Percentiles rank a stretch among this genome's conserved stretches.
Evolutionary conservation across 805 yeast species (phyloP).

Genomic region (Maudiozyma bulderi): DNA sequence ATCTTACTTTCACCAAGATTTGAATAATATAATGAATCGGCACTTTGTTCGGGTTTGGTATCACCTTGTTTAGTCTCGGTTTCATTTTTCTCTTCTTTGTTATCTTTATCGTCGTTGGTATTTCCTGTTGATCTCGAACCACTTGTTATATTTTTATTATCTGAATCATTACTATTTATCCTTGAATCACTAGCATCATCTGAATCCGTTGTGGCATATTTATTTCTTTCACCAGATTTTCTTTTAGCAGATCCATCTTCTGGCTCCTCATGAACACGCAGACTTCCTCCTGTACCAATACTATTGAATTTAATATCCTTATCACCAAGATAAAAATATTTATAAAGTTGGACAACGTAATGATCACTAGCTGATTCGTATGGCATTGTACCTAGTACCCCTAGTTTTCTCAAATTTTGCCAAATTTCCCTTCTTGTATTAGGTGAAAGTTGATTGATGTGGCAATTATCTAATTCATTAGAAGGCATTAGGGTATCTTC

Average conservation of each 20-base stretch:
- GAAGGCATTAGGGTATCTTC: background rate
- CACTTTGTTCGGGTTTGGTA: background rate
- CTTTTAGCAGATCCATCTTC: background rate
- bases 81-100: background rate
- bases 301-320: background rate
- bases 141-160: too few relatives aligned
- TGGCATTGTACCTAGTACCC: slow-evolving; percentile 27
- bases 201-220: too few relatives aligned
- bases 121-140: background rate
- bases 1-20: background rate
- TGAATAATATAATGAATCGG: slow-evolving; percentile 2
- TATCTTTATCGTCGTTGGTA: background rate
- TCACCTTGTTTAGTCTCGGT: background rate
- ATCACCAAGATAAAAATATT: slow-evolving; percentile 21
- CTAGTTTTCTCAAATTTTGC: slow-evolving; percentile 24
- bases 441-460: background rate
- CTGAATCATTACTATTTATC: too few relatives aligned
- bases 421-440: slow-evolving; percentile 24
- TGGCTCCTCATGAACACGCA: too few relatives aligned
- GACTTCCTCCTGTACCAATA: background rate
- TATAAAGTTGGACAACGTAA: slow-evolving; percentile 24
- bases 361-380: slow-evolving; percentile 24
- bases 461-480: background rate
- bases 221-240: too few relatives aligned
- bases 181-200: too few relatives aligned